Conservation (phyloP, 2,329 filamentous ascomycete species). For the Diaporthe vaccinii region DNA sequence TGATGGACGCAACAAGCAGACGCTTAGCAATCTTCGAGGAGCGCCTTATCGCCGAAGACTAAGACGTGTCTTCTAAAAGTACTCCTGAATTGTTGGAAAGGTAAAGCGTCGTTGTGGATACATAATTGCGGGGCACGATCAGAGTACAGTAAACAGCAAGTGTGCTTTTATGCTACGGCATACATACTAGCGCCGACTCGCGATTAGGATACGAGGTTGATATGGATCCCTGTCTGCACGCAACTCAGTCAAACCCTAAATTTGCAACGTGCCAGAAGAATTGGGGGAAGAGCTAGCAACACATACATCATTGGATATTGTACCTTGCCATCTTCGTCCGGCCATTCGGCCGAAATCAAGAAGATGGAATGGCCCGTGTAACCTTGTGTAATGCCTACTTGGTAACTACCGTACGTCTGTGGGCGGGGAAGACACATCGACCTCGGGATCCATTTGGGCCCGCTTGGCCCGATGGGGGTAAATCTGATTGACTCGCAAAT, state of each 20-base stretch:
- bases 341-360: background rate
- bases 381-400: background rate
- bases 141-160: background rate
- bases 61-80: background rate
- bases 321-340: background rate
- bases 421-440: background rate
- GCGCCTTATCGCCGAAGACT: background rate
- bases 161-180: background rate
- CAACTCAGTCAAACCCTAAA: background rate
- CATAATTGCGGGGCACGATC: background rate
- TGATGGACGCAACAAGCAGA: background rate
- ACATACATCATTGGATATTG: background rate
- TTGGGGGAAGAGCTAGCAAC: background rate
- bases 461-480: background rate
- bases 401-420: background rate
- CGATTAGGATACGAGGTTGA: background rate
- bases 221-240: background rate
- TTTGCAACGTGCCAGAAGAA: background rate
- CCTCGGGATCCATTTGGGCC: constrained; percentile 1
- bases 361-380: background rate
- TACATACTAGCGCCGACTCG: too few relatives aligned
- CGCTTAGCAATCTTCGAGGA: background rate
- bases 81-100: too few relatives aligned
- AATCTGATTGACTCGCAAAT: background rate
- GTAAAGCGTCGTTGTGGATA: background rate